Percentiles rank a stretch among this genome's conserved stretches.
phyloP scores from a whole-genome alignment of 179 eudicot species.

The Beta lomatogona region DNA sequence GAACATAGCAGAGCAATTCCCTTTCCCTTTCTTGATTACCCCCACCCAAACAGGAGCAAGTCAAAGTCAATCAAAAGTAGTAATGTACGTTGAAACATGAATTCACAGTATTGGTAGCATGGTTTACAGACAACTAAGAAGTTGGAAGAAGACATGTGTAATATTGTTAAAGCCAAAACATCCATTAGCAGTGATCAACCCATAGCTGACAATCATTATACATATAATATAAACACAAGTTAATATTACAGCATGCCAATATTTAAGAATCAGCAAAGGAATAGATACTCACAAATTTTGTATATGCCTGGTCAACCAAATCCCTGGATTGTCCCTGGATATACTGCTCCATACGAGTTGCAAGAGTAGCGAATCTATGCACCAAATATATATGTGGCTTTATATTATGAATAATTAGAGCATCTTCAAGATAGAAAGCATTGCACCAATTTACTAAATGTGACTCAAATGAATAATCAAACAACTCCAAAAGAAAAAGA shows the following conservation, averaged over 20 bases:
- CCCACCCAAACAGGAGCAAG: neutral
- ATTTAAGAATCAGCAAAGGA: neutral
- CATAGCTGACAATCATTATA: neutral
- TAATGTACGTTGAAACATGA: neutral
- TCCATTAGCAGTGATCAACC: neutral
- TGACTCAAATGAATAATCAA: neutral
- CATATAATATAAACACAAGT: neutral
- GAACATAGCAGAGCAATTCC: too few relatives aligned
- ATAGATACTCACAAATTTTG: constrained; percentile 74
- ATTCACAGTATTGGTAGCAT: neutral
- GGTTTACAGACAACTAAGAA: neutral
- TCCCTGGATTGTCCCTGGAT: constrained; percentile 97
- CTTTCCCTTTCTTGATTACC: too few relatives aligned
- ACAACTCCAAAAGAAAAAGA: neutral
- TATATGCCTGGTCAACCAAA: constrained; percentile 96
- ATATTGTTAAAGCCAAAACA: neutral
- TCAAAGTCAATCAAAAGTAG: neutral
- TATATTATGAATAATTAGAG: neutral
- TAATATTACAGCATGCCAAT: neutral
- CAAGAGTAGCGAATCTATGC: constrained; percentile 85
- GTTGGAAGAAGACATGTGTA: neutral
- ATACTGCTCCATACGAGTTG: constrained; percentile 99
- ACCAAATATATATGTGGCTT: constrained; percentile 7
- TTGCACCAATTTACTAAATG: too few relatives aligned
- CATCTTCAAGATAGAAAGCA: neutral